These are phyloP conservation scores for Kwoniella bestiolae DNA, from an alignment of 768 basidiomycete genomes.

Conservation along the genomic window DNA sequence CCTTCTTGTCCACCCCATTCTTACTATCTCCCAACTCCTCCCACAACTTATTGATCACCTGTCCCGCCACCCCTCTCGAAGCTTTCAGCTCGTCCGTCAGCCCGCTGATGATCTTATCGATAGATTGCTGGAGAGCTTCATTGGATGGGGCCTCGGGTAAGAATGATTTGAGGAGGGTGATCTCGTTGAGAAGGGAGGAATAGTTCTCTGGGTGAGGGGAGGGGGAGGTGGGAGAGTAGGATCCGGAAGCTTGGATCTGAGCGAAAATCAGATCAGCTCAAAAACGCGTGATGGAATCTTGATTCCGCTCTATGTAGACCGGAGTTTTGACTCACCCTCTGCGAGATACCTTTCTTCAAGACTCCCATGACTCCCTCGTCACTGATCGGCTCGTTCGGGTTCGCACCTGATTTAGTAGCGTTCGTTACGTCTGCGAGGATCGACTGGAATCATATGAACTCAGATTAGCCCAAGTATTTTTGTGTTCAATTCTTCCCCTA, in stretches of 20 bases:
- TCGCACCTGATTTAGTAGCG: conserved; percentile 46
- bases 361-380: conserved; percentile 48
- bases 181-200: conserved; percentile 40
- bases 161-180: conserved; percentile 47
- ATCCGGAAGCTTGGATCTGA: conserved; percentile 45
- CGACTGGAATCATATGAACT: conserved; percentile 29
- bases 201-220: conserved; percentile 49
- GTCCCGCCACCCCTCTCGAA: conserved; percentile 47
- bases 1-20: conserved; percentile 52
- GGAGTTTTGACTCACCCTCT: conserved; percentile 44
- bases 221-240: conserved; percentile 45
- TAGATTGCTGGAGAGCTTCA: conserved; percentile 28
- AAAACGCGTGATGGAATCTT: no score
- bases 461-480: neutral
- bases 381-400: conserved; percentile 47
- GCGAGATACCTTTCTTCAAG: conserved; percentile 50
- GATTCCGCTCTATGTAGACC: neutral
- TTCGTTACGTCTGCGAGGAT: conserved; percentile 55
- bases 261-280: neutral
- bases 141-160: conserved; percentile 43
- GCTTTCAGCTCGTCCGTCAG: conserved; percentile 35
- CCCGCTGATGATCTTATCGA: conserved; percentile 38
- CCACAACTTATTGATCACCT: conserved; percentile 49
- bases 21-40: conserved; percentile 48
- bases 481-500: neutral